Conservation (phyloP, 305 asterid species). For the Fraxinus paxiana region DNA sequence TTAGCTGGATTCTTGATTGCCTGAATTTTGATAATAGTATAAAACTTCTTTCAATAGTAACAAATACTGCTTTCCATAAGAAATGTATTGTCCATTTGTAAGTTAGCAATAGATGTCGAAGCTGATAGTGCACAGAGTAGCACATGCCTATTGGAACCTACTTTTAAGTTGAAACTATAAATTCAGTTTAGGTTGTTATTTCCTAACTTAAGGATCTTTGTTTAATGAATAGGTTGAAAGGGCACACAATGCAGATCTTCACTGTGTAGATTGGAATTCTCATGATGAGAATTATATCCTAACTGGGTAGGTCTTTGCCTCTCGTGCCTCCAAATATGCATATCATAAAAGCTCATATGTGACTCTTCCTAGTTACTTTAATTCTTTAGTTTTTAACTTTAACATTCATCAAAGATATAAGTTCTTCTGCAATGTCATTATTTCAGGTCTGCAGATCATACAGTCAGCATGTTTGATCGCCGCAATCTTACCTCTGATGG, state of each 20-base stretch:
- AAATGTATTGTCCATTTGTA: neutral
- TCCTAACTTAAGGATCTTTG: constrained; percentile 14
- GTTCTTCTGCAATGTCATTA: constrained; percentile 17
- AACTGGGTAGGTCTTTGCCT: constrained; percentile 60
- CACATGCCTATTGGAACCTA: neutral
- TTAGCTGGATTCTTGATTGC: constrained; percentile 29
- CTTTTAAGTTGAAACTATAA: neutral
- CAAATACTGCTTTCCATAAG: neutral
- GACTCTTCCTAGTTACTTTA: neutral
- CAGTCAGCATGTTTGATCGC: constrained; percentile 94
- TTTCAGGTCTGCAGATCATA: constrained; percentile 84
- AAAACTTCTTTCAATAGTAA: neutral
- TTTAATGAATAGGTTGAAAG: constrained; percentile 68
- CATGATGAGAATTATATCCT: constrained; percentile 79
- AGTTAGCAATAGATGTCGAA: neutral
- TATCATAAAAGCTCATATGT: constrained; percentile 1
- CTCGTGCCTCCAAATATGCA: neutral
- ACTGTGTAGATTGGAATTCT: constrained; percentile 95
- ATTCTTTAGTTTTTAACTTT: constrained; percentile 9
- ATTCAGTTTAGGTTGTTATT: constrained; percentile 18
- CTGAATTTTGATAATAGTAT: neutral
- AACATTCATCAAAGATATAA: constrained; percentile 19
- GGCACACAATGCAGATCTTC: constrained; percentile 94
- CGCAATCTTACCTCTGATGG: constrained; percentile 73
- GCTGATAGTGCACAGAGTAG: neutral